phyloP scores from a whole-genome alignment of 257 asterid species.

The Gardenia jasminoides region DNA sequence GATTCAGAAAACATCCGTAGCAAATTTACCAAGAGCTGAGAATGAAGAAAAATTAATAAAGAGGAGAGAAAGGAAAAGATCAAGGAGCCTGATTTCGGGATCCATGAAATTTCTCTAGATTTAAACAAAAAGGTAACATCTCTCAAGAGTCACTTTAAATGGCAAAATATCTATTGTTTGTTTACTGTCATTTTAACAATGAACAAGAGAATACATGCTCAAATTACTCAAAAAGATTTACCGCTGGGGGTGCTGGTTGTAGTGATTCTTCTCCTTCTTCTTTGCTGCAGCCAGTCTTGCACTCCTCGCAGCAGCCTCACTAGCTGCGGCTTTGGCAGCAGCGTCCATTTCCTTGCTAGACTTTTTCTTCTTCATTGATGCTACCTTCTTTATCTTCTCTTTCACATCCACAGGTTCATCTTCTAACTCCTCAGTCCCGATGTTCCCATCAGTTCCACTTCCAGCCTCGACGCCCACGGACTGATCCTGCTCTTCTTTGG shows the following conservation, averaged over 20 bases:
- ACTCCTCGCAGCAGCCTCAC: constrained; percentile 92
- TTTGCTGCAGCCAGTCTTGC: constrained; percentile 87
- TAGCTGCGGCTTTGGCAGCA: constrained; percentile 84
- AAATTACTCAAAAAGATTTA: constrained; percentile 26
- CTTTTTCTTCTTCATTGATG: constrained; percentile 78
- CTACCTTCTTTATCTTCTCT: constrained; percentile 75
- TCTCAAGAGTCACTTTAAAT: constrained; percentile 12
- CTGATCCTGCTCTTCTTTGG: constrained; percentile 57
- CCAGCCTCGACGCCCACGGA: constrained; percentile 39
- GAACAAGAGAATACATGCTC: constrained; percentile 24
- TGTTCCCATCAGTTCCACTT: constrained; percentile 43
- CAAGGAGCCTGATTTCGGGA: constrained; percentile 3
- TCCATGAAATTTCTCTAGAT: constrained; percentile 5
- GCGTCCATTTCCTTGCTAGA: constrained; percentile 81
- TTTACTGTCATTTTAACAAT: constrained; percentile 15
- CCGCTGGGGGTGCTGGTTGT: constrained; percentile 89
- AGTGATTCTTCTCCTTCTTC: constrained; percentile 95
- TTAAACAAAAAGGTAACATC: constrained; percentile 15
- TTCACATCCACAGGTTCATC: constrained; percentile 61
- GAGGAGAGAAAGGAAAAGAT: background rate
- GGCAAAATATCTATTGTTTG: constrained; percentile 14
- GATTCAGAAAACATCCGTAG: background rate
- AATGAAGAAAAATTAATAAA: background rate
- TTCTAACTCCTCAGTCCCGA: constrained; percentile 46
- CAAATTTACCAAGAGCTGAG: background rate